Base-by-base conservation (phyloP, 805 yeast species). In the Saturnispora saitoi region DNA sequence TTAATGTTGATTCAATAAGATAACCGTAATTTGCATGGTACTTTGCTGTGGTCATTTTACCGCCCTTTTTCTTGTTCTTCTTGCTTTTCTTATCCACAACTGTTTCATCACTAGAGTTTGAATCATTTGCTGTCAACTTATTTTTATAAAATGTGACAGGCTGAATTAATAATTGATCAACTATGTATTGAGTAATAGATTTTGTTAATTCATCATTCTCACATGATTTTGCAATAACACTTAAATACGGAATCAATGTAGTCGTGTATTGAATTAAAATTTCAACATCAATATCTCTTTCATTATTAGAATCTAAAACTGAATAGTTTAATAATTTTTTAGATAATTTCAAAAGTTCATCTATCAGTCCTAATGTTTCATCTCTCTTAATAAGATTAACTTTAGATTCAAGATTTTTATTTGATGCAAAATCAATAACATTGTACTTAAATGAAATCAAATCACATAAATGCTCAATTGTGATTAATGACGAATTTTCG, bases 1-100 rank as follows among this genome's bases (percentile, higher is more conserved):
- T 63, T 4, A 79, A 45, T 6, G 59, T 53, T 29, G 49, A 51
- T 49, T 67, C 69, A 20, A 64, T 46, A 12, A 54, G 32, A 31
- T 56, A 58, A 4, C 54, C 52, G 34, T 52, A 55, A 36, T 56
- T 56, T 29, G 59, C 58, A 49, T 61, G 67, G 14, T 59, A 49
- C 45, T 60, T 50, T 4, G 54, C 50, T 32, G 51, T 46, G n/a
- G 48, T 50, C 15, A 44, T 19, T 4, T 39, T 42, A 6, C 26
- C 29, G 14, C 46, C 39, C 2, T 37, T 37, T 17, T 37, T 37
- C 26, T 22, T 22, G 14, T 26, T 26, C 22, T 28, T 39, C 30
- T 39, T 28, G 11, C n/a, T 15, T 20, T 39, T 24, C 5, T 39
- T 12, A 20, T 37, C 41, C 4, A 22, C 5, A 6, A 4, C 24